Conservation (phyloP, 2,329 filamentous ascomycete genomes). For the Verticillium klebahnii region DNA sequence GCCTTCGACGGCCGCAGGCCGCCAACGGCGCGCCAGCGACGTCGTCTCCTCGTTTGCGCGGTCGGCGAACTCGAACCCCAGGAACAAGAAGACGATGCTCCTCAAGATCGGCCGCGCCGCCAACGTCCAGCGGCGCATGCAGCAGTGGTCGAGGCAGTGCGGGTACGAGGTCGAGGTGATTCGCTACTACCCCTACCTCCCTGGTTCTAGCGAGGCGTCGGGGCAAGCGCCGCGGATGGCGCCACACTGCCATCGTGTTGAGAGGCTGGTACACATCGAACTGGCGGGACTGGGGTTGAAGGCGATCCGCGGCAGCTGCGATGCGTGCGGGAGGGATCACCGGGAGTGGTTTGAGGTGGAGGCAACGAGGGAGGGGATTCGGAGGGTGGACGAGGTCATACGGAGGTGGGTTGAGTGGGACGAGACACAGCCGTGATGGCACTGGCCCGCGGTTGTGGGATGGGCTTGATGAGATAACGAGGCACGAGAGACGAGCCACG, state of each 20-base stretch:
- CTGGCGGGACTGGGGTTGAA: constrained; percentile 59
- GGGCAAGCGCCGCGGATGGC: constrained; percentile 60
- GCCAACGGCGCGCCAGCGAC: constrained; percentile 47
- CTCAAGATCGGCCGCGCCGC: constrained; percentile 64
- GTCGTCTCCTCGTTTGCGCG: constrained; percentile 47
- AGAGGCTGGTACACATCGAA: constrained; percentile 87
- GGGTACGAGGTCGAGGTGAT: constrained; percentile 84
- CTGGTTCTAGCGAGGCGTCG: constrained; percentile 27
- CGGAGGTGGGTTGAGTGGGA: constrained; percentile 85
- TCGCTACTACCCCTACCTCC: constrained; percentile 83
- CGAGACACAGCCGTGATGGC: constrained; percentile 34
- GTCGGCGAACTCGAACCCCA: constrained; percentile 14
- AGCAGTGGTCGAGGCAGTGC: constrained; percentile 92
- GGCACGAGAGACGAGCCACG: background rate
- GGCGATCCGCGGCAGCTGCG: constrained; percentile 56
- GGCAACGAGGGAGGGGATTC: constrained; percentile 65
- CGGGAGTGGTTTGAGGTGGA: constrained; percentile 94
- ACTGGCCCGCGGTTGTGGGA: background rate
- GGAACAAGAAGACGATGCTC: constrained; percentile 54
- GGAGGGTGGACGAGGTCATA: constrained; percentile 63
- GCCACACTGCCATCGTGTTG: constrained; percentile 81
- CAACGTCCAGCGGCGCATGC: constrained; percentile 87
- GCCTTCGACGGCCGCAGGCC: constrained; percentile 27
- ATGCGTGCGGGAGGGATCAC: constrained; percentile 77
- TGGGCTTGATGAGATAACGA: background rate